A percentile compares a stretch with the other conserved stretches of the same genome.
Conservation (phyloP, 331 rosid species). For the Stylosanthes scabra region DNA sequence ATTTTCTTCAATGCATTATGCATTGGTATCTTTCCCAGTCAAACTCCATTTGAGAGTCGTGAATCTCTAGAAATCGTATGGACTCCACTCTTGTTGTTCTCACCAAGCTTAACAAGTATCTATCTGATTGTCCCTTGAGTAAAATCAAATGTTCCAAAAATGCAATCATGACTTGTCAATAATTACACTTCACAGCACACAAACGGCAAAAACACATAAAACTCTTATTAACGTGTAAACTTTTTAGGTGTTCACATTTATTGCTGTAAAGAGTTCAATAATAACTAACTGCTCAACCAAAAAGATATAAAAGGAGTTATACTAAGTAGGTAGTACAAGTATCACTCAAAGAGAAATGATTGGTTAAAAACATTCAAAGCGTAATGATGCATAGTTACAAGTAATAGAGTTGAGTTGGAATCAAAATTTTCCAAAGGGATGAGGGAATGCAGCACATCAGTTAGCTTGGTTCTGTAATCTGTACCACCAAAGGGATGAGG, state of each 20-base stretch:
- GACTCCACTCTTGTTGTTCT: constrained; percentile 13
- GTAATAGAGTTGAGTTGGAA: background rate
- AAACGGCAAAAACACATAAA: background rate
- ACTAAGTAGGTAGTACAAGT: no score
- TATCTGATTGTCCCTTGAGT: no score
- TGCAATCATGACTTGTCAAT: background rate
- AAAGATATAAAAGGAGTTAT: no score
- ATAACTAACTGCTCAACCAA: background rate
- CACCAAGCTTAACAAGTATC: background rate
- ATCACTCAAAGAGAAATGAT: no score
- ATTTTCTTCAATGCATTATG: no score
- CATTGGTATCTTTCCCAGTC: no score
- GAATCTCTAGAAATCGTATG: constrained; percentile 29
- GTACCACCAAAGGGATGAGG: constrained; percentile 84
- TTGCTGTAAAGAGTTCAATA: background rate
- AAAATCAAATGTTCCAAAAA: background rate
- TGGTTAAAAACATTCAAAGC: background rate
- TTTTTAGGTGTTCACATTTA: background rate
- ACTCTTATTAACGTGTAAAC: background rate
- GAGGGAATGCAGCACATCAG: no score
- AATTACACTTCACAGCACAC: background rate
- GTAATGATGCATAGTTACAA: background rate
- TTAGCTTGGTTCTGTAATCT: constrained; percentile 38
- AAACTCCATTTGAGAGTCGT: constrained; percentile 18
- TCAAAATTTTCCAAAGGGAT: constrained; percentile 9